phyloP scores from a whole-genome alignment of 129 eudicot species.

The Cynara cardunculus region DNA sequence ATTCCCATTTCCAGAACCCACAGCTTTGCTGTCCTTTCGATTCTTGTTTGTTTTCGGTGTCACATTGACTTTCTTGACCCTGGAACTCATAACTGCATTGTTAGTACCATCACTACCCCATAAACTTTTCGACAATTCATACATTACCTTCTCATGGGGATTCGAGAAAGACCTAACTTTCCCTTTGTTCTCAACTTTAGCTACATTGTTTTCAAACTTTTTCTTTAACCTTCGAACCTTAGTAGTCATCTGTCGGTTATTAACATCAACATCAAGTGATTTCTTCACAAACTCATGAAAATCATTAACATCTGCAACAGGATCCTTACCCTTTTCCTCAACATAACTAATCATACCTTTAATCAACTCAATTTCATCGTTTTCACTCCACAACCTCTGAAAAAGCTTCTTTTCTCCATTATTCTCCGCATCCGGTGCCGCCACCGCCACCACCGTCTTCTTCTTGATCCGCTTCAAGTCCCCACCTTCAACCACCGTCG shows the following conservation, averaged over 20 bases:
- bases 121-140: slow-evolving; percentile 48
- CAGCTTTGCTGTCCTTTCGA: neutral
- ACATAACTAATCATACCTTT: slow-evolving; percentile 55
- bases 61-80: slow-evolving; percentile 18
- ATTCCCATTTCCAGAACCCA: slow-evolving; percentile 17
- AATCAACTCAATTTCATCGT: slow-evolving; percentile 58
- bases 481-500: slow-evolving; percentile 13
- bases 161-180: slow-evolving; percentile 41
- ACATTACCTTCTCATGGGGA: slow-evolving; percentile 51
- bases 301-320: slow-evolving; percentile 37
- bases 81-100: slow-evolving; percentile 5
- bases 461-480: slow-evolving; percentile 41
- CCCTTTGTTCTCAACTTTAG: slow-evolving; percentile 25
- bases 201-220: slow-evolving; percentile 38
- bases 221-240: slow-evolving; percentile 55
- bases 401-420: slow-evolving; percentile 39
- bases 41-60: slow-evolving; percentile 19
- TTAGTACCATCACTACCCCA: slow-evolving; percentile 41
- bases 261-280: slow-evolving; percentile 61
- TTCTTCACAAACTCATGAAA: slow-evolving; percentile 61
- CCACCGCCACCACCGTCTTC: slow-evolving; percentile 25
- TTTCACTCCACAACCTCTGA: slow-evolving; percentile 79
- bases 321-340: slow-evolving; percentile 45
- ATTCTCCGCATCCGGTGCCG: slow-evolving; percentile 26
- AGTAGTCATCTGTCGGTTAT: slow-evolving; percentile 36